These are phyloP conservation scores for Trametes sp. DNA, from an alignment of 1,284 basidiomycete genomes.

Conservation along the genomic window DNA sequence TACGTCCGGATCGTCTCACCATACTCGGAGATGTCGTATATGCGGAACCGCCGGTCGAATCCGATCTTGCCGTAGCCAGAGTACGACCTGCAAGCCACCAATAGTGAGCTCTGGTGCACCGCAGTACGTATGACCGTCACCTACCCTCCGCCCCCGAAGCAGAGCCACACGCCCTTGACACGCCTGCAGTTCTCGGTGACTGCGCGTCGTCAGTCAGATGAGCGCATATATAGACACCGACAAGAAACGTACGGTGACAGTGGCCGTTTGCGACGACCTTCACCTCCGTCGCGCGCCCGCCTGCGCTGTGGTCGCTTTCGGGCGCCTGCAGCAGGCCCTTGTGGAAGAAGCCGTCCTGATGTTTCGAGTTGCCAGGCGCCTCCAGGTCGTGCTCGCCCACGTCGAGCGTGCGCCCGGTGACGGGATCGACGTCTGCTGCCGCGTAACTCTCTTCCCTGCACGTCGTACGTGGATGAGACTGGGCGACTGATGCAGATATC, in stretches of 20 bases:
- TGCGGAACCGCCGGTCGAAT: slow-evolving; percentile 89
- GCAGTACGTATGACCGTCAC: background rate
- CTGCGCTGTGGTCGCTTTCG: slow-evolving; percentile 66
- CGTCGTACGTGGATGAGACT: background rate
- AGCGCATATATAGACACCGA: background rate
- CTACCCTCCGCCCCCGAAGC: slow-evolving; percentile 92
- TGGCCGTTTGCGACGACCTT: slow-evolving; percentile 90
- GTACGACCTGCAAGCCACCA: slow-evolving; percentile 66
- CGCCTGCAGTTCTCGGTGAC: slow-evolving; percentile 90
- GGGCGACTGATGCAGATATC: background rate
- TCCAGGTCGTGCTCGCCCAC: slow-evolving; percentile 72
- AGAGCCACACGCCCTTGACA: slow-evolving; percentile 88
- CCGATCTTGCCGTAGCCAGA: slow-evolving; percentile 85
- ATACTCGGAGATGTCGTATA: slow-evolving; percentile 86
- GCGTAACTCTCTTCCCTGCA: slow-evolving; percentile 63
- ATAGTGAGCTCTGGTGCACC: background rate
- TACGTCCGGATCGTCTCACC: slow-evolving; percentile 91
- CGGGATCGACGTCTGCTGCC: slow-evolving; percentile 63
- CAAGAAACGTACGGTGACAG: slow-evolving; percentile 68
- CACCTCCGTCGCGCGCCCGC: slow-evolving; percentile 66
- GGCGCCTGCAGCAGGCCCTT: slow-evolving; percentile 75
- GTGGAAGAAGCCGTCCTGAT: slow-evolving; percentile 82
- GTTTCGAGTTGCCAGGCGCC: slow-evolving; percentile 67
- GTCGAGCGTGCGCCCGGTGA: slow-evolving; percentile 67
- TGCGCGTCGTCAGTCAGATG: slow-evolving; percentile 36